phyloP scores from a whole-genome alignment of 805 yeast species.

The Zygosaccharomyces pseudorouxii region DNA sequence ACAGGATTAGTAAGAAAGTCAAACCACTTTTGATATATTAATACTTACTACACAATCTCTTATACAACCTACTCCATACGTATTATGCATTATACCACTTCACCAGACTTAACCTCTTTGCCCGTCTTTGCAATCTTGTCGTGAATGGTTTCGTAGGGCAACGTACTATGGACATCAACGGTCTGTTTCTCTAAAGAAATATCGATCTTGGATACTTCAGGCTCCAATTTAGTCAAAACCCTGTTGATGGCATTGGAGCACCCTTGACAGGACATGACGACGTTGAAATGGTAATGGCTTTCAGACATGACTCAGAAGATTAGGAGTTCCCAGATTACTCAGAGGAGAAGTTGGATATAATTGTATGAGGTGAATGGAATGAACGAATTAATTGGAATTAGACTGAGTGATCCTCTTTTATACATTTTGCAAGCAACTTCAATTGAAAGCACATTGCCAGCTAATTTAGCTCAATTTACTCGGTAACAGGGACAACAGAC shows the following conservation, averaged over 20 bases:
- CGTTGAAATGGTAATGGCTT: conserved; percentile 73
- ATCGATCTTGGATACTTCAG: conserved; percentile 61
- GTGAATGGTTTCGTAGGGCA: conserved; percentile 73
- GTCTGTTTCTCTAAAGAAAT: conserved; percentile 76
- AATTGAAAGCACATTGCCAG: background rate
- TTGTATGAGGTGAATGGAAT: background rate
- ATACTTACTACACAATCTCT: background rate
- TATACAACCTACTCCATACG: background rate
- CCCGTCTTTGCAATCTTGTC: conserved; percentile 87
- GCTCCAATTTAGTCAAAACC: conserved; percentile 64
- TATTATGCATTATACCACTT: conserved; percentile 17
- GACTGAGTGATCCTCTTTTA: background rate
- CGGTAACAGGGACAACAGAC: background rate
- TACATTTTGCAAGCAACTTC: background rate
- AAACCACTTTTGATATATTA: background rate
- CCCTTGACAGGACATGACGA: conserved; percentile 81
- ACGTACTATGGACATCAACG: conserved; percentile 66
- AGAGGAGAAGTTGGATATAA: background rate
- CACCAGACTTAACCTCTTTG: conserved; percentile 69
- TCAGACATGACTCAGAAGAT: conserved; percentile 16
- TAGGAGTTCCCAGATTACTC: background rate
- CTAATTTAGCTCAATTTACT: conserved; percentile 1
- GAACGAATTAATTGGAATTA: background rate
- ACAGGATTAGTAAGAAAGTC: background rate
- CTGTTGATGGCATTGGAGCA: conserved; percentile 84